Conservation (phyloP, 495 filamentous ascomycete species). For the Tuber brumale region DNA sequence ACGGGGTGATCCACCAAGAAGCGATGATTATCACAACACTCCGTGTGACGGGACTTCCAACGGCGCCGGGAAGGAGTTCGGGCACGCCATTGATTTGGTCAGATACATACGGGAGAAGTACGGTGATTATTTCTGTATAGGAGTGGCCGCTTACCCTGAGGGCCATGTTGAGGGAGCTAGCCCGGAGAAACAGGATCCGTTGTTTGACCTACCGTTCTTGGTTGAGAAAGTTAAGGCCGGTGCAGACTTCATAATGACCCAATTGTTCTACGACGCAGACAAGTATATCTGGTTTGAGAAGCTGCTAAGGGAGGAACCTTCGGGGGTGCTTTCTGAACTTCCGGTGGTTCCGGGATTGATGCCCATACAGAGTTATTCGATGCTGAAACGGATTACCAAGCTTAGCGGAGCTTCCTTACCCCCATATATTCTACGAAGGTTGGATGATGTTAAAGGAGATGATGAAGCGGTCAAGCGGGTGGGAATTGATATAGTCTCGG, state of each 20-base stretch:
- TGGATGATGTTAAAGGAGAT: conserved; percentile 77
- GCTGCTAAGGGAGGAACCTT: conserved; percentile 70
- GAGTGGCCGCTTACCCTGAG: conserved; percentile 90
- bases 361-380: conserved; percentile 96
- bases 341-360: conserved; percentile 92
- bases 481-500: conserved; percentile 63
- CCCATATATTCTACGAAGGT: conserved; percentile 55
- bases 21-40: conserved; percentile 65
- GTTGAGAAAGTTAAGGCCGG: conserved; percentile 87
- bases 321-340: conserved; percentile 78
- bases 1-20: conserved; percentile 85
- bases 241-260: conserved; percentile 99
- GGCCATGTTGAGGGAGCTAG: conserved; percentile 82
- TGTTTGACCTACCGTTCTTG: conserved; percentile 78
- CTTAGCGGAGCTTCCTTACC: conserved; percentile 83
- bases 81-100: conserved; percentile 84
- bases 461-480: conserved; percentile 83
- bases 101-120: conserved; percentile 76
- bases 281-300: conserved; percentile 75
- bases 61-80: conserved; percentile 64
- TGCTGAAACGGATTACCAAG: conserved; percentile 90
- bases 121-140: conserved; percentile 94
- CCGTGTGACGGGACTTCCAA: conserved; percentile 25
- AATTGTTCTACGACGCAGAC: conserved; percentile 85
- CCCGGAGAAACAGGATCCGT: conserved; percentile 65